A percentile compares a stretch with the other conserved stretches of the same genome.
These are phyloP conservation scores for Termitomyces sp. DNA, from an alignment of 1,284 basidiomycete genomes.

Conservation along the genomic window DNA sequence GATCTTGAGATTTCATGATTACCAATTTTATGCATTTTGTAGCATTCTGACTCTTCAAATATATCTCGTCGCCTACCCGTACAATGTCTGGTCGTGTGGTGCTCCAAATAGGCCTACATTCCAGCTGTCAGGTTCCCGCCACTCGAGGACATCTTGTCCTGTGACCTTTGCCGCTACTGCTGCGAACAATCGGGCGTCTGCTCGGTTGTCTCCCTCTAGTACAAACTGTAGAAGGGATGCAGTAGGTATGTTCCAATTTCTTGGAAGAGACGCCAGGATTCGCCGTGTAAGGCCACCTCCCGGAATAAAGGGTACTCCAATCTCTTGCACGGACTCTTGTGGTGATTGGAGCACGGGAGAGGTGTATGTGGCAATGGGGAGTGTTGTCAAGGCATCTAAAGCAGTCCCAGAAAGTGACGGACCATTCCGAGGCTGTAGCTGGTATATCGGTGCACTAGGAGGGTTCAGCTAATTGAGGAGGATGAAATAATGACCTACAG, in stretches of 20 bases:
- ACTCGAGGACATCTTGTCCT: slow-evolving; percentile 32
- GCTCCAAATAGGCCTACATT: slow-evolving; percentile 64
- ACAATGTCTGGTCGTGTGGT: slow-evolving; percentile 66
- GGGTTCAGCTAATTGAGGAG: slow-evolving; percentile 9
- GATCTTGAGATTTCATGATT: slow-evolving; percentile 10
- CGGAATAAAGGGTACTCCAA: slow-evolving; percentile 58
- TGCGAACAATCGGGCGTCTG: slow-evolving; percentile 63
- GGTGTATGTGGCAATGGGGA: slow-evolving; percentile 47
- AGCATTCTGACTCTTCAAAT: neutral
- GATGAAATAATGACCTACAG: slow-evolving; percentile 40
- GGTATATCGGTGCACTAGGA: slow-evolving; percentile 54
- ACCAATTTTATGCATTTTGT: slow-evolving; percentile 1
- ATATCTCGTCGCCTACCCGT: slow-evolving; percentile 37
- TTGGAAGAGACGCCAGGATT: slow-evolving; percentile 51
- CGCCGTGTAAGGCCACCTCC: slow-evolving; percentile 70
- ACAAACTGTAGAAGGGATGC: slow-evolving; percentile 60
- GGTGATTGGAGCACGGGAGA: slow-evolving; percentile 36
- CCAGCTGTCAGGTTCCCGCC: slow-evolving; percentile 65
- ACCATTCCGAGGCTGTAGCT: slow-evolving; percentile 39
- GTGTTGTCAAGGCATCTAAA: slow-evolving; percentile 32
- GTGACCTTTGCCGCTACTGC: slow-evolving; percentile 45
- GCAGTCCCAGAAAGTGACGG: slow-evolving; percentile 35
- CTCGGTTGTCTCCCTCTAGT: slow-evolving; percentile 75
- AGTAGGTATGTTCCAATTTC: slow-evolving; percentile 52
- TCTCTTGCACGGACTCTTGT: slow-evolving; percentile 23